A percentile compares a stretch with the other conserved stretches of the same genome.
phyloP scores from a whole-genome alignment of 345 rosid genomes.

The Nasturtium officinale region DNA sequence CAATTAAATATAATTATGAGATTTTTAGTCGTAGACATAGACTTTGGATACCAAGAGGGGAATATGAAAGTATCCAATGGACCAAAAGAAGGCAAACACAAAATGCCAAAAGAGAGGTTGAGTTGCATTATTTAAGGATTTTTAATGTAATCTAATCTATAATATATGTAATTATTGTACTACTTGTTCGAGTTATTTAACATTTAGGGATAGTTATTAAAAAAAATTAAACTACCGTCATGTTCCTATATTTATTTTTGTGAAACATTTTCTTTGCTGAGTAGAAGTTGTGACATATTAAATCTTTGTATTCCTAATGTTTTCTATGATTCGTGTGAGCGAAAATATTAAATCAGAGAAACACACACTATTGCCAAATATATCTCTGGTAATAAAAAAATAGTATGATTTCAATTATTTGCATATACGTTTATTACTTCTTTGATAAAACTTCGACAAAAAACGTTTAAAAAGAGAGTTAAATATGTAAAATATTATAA shows the following conservation, averaged over 20 bases:
- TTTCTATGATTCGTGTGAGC: not conserved
- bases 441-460: too few species aligned
- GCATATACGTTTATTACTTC: too few species aligned
- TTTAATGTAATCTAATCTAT: constrained; percentile 34
- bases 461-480: not conserved
- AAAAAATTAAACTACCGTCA: not conserved
- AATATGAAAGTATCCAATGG: constrained; percentile 47
- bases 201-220: not conserved
- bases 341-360: not conserved
- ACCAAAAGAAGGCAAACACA: constrained; percentile 48
- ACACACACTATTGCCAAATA: not conserved
- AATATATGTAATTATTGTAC: constrained; percentile 38
- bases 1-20: not conserved
- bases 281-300: not conserved
- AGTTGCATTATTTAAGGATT: constrained; percentile 38
- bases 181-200: constrained; percentile 20
- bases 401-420: too few species aligned
- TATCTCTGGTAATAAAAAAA: not conserved
- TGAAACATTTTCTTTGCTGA: not conserved
- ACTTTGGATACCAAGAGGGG: constrained; percentile 54
- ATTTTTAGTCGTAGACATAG: constrained; percentile 31
- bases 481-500: not conserved
- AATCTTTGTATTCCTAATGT: not conserved
- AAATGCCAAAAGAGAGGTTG: constrained; percentile 55
- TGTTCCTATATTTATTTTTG: not conserved